Evolutionary conservation across 768 basidiomycete species (phyloP), one percentile per base, ranked within the genome.

Genomic region (Macrocybe gigantea): DNA sequence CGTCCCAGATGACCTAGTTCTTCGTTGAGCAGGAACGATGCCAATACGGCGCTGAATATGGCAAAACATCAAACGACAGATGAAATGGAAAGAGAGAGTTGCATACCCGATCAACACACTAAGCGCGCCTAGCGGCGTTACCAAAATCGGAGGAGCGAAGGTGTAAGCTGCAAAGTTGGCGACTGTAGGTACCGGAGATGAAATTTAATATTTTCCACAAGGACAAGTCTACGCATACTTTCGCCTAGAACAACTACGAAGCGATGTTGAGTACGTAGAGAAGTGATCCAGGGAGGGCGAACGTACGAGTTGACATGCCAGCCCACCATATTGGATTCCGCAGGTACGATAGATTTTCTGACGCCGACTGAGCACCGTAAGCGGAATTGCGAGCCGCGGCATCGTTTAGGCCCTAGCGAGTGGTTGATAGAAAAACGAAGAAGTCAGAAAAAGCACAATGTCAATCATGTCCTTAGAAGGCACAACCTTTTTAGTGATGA

Each of bases 251-350:
- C 74, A 78, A 98, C 95, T 98, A 62, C 5, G 31, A 48, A 38
- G 37, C 33, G 45, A 45, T 51, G 50, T 44, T 41, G 13, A 30
- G 31, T 13, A 53, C 14, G 46, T 11, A 32, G 10, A 6, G 36
- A 11, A 44, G 33, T 53, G 49, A 44, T 44, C 30, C 40, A 12
- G 44, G 42, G 30, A 48, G 48, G n/a, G 39, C 30, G 12, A 43
- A 82, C 93, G 67, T 63, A 97, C 95, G 74, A 9, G 88, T 93
- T 35, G 81, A 73, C 73, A 96, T 95, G 46, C 96, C 95, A 3
- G 84, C 84, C 95, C 95, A 99, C 95, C 95, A 99, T 53, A 93
- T 84, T 32, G 91, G 88, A 72, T 91, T 97, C 57, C 74, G 79
- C 41, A 99, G 71, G 64, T 98, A 99, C 7, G 87, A 68, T 55